These are phyloP conservation scores for Trametes elegans DNA, from an alignment of 768 basidiomycete genomes.

Conservation along the genomic window DNA sequence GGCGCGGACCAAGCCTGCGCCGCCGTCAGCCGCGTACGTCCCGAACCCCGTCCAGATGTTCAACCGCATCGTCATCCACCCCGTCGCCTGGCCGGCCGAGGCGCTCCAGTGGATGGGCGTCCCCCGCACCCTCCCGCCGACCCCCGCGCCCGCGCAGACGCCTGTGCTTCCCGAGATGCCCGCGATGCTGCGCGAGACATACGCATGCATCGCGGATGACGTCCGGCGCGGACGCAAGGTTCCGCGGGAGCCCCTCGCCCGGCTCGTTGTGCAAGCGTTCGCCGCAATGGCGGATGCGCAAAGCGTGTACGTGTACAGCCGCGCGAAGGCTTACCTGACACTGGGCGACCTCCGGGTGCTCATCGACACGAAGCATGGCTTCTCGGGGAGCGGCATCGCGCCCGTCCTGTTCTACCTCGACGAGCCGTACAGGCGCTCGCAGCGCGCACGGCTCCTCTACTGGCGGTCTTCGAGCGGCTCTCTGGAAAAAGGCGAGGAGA, in stretches of 20 bases:
- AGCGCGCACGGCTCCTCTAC: background rate
- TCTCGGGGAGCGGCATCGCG: conserved; percentile 9
- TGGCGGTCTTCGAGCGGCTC: background rate
- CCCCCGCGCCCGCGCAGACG: background rate
- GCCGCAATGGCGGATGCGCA: background rate
- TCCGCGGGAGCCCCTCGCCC: background rate
- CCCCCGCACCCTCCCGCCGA: background rate
- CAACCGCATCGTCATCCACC: conserved; percentile 10
- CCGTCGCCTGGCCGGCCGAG: conserved; percentile 2
- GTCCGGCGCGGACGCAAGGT: background rate
- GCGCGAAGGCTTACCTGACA: conserved; percentile 7
- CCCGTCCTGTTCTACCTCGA: conserved; percentile 5
- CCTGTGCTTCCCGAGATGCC: background rate
- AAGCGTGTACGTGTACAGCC: background rate
- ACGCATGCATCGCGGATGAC: background rate
- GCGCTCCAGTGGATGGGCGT: conserved; percentile 8
- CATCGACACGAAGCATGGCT: conserved; percentile 8
- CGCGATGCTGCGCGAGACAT: background rate
- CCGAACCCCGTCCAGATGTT: conserved; percentile 9
- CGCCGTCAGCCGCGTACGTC: background rate
- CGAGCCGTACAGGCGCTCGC: background rate
- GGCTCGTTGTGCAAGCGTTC: conserved; percentile 4
- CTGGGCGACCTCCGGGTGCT: conserved; percentile 4
- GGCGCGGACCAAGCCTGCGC: background rate
- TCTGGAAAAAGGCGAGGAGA: background rate